These are phyloP conservation scores for Fusarium chuoi DNA, from an alignment of 2,329 filamentous ascomycete genomes.

Conservation along the genomic window DNA sequence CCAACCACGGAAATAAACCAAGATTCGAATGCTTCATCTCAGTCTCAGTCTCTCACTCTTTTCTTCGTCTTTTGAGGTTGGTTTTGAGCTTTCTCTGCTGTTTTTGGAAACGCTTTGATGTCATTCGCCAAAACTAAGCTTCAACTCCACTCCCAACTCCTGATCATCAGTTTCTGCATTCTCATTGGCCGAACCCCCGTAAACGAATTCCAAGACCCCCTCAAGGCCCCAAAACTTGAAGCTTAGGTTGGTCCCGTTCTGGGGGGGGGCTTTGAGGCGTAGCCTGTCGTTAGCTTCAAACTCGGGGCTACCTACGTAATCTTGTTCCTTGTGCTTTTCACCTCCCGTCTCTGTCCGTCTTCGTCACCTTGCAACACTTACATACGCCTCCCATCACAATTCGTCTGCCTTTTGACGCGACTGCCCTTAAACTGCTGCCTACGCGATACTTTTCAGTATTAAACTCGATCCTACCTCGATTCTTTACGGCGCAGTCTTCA, in stretches of 20 bases:
- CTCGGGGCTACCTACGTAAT: slow-evolving; percentile 34
- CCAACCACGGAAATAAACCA: slow-evolving; percentile 7
- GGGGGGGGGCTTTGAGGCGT: slow-evolving; percentile 2
- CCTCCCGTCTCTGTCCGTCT: slow-evolving; percentile 29
- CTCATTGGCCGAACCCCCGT: slow-evolving; percentile 8
- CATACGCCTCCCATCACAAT: slow-evolving; percentile 21
- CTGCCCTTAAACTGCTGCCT: slow-evolving; percentile 41
- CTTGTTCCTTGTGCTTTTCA: slow-evolving; percentile 37
- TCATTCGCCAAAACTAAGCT: slow-evolving; percentile 23
- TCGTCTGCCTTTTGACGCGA: slow-evolving; percentile 35
- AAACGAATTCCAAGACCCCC: not conserved
- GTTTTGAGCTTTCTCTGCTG: slow-evolving; percentile 26
- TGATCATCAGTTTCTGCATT: not conserved
- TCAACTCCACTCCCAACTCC: slow-evolving; percentile 10
- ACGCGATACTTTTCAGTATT: slow-evolving; percentile 14
- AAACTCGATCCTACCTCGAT: slow-evolving; percentile 7
- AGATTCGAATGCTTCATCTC: slow-evolving; percentile 27
- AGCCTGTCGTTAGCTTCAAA: slow-evolving; percentile 9
- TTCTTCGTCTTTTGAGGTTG: slow-evolving; percentile 17
- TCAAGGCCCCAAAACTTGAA: not conserved
- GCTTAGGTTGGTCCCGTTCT: slow-evolving; percentile 22
- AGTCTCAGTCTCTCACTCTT: slow-evolving; percentile 4
- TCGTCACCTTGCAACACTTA: slow-evolving; percentile 14
- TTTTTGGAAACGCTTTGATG: slow-evolving; percentile 25
- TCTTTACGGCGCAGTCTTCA: slow-evolving; percentile 18